Conservation (phyloP, 768 basidiomycete genomes). For the Tulasnella sp. region DNA sequence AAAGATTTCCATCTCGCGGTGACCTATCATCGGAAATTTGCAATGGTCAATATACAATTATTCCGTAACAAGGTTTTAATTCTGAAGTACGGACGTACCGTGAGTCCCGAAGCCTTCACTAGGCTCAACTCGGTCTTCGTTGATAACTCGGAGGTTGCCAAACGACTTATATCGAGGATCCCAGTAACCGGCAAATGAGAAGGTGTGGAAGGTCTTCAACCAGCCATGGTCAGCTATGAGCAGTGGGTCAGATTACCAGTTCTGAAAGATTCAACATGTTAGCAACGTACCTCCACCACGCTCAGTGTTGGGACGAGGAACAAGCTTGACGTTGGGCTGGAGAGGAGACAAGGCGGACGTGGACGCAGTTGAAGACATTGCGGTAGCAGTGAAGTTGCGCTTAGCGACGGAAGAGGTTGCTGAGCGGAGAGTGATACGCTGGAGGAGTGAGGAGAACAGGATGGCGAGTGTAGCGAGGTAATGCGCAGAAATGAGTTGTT, state of each 20-base stretch:
- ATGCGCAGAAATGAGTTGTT: neutral
- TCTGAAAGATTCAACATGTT: neutral
- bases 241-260: slow-evolving; percentile 52
- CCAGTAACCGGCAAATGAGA: slow-evolving; percentile 70
- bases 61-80: neutral
- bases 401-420: neutral
- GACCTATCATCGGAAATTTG: slow-evolving; percentile 32
- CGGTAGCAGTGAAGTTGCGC: neutral
- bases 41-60: neutral
- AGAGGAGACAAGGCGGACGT: slow-evolving; percentile 12
- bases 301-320: slow-evolving; percentile 18
- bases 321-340: slow-evolving; percentile 20
- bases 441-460: slow-evolving; percentile 16
- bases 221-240: slow-evolving; percentile 74
- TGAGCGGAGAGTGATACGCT: neutral
- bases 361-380: neutral
- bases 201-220: slow-evolving; percentile 84
- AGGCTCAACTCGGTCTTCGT: slow-evolving; percentile 78
- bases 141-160: slow-evolving; percentile 78
- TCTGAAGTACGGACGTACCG: slow-evolving; percentile 23
- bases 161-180: slow-evolving; percentile 51
- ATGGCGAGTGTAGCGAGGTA: neutral
- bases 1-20: slow-evolving; percentile 86
- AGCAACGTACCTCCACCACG: slow-evolving; percentile 17
- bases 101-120: slow-evolving; percentile 79